Conservation (phyloP, 192 early-diverging fungal species). For the Phlyctochytrium bullatum region DNA sequence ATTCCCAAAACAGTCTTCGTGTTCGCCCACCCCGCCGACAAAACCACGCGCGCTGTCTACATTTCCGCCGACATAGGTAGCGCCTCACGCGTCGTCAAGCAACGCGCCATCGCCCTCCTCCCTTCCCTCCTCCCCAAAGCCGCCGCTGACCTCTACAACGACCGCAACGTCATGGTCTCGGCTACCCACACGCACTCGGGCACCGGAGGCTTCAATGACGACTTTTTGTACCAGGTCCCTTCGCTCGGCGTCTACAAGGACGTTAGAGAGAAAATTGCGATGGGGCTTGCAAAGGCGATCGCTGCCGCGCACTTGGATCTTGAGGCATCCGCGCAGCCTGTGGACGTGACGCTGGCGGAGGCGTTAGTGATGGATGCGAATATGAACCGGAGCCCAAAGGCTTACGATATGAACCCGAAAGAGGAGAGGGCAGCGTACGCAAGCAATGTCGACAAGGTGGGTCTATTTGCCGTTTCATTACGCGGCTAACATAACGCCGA, state of each 20-base stretch:
- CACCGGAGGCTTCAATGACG: slow-evolving; percentile 38
- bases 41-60: slow-evolving; percentile 32
- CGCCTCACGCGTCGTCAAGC: slow-evolving; percentile 20
- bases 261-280: slow-evolving; percentile 32
- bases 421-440: slow-evolving; percentile 39
- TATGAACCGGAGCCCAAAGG: slow-evolving; percentile 37
- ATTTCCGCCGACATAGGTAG: slow-evolving; percentile 35
- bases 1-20: slow-evolving; percentile 28
- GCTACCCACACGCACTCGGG: slow-evolving; percentile 52
- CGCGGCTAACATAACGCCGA: too few relatives aligned
- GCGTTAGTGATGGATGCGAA: slow-evolving; percentile 31
- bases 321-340: not conserved
- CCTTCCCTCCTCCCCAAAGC: not conserved
- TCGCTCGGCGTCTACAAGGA: not conserved
- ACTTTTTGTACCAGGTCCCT: slow-evolving; percentile 28
- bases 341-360: slow-evolving; percentile 16
- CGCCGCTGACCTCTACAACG: slow-evolving; percentile 28
- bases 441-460: slow-evolving; percentile 32
- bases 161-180: slow-evolving; percentile 48
- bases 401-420: slow-evolving; percentile 43
- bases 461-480: too few relatives aligned
- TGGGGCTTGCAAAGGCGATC: slow-evolving; percentile 38
- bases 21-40: slow-evolving; percentile 23
- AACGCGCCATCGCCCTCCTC: not conserved
- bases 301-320: slow-evolving; percentile 33